These are phyloP conservation scores for Zoysia matrella DNA, from an alignment of 202 grass and related monocot species.

Conservation along the genomic window DNA sequence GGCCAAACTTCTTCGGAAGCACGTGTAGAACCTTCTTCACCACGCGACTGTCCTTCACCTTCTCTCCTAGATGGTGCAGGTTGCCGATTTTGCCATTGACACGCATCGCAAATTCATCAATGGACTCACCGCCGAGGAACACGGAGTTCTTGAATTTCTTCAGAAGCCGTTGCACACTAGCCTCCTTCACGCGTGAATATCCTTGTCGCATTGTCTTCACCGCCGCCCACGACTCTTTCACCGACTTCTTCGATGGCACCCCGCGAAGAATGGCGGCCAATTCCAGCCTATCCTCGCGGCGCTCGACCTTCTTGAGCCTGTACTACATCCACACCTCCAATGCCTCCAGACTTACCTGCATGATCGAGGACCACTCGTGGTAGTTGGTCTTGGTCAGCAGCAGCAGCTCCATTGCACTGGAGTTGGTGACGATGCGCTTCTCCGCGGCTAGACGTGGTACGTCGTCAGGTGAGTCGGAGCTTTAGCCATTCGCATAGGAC, in stretches of 20 bases:
- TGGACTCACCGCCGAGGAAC: background rate
- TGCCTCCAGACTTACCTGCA: background rate
- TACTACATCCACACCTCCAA: background rate
- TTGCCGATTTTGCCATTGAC: background rate
- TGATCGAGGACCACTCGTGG: too few relatives aligned
- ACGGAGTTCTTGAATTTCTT: background rate
- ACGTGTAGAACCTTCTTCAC: conserved; percentile 15
- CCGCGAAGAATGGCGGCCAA: background rate
- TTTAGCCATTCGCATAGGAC: too few relatives aligned
- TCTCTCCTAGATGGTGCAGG: background rate
- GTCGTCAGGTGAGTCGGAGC: too few relatives aligned
- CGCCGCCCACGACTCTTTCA: background rate
- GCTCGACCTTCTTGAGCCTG: background rate
- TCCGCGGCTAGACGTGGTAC: too few relatives aligned
- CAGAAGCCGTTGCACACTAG: background rate
- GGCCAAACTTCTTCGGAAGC: background rate
- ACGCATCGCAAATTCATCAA: background rate
- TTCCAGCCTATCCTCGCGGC: background rate
- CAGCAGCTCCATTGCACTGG: too few relatives aligned
- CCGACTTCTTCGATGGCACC: background rate
- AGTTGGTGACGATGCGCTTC: too few relatives aligned
- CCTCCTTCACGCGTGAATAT: background rate
- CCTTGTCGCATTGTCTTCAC: background rate
- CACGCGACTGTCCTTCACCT: background rate
- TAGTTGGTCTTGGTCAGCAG: too few relatives aligned